A percentile compares a stretch with the other conserved stretches of the same genome.
phyloP scores from a whole-genome alignment of 2,329 filamentous ascomycete genomes.

The Ceratocystis diversiconidia region DNA sequence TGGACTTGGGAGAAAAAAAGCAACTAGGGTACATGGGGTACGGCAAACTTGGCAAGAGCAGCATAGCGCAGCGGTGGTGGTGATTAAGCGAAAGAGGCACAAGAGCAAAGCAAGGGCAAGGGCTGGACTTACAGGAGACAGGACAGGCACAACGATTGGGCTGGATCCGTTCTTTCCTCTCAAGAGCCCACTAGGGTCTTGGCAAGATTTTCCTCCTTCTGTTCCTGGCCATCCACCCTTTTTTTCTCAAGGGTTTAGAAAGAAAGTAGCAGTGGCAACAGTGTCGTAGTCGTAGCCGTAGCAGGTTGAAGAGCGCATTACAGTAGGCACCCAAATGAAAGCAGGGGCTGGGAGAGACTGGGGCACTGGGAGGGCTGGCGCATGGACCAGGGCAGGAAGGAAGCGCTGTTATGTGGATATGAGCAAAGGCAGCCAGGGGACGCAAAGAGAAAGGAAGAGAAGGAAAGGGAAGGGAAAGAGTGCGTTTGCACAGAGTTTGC shows the following conservation, averaged over 20 bases:
- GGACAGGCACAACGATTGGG: neutral
- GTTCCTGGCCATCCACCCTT: neutral
- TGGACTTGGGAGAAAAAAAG: neutral
- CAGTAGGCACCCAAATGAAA: neutral
- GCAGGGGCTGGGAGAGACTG: neutral
- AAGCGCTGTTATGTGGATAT: neutral
- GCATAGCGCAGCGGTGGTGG: neutral
- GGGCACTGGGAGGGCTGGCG: neutral
- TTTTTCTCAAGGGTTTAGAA: neutral
- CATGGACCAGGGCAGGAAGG: neutral
- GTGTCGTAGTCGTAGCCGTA: neutral
- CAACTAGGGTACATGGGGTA: neutral
- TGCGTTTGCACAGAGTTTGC: too few relatives aligned
- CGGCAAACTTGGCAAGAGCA: neutral
- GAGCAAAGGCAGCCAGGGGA: neutral
- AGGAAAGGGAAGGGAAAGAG: neutral
- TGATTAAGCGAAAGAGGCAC: slow-evolving; percentile 6
- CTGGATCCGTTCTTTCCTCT: neutral
- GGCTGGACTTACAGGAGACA: neutral
- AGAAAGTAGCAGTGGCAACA: neutral
- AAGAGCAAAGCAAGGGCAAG: neutral
- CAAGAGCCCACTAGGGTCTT: neutral
- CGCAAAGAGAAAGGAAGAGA: neutral
- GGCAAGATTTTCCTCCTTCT: neutral
- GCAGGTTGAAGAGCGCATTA: neutral